Percentiles rank a stretch among this genome's conserved stretches.
Conservation (phyloP, 2,329 filamentous ascomycete genomes). For the Trichophyton simii region DNA sequence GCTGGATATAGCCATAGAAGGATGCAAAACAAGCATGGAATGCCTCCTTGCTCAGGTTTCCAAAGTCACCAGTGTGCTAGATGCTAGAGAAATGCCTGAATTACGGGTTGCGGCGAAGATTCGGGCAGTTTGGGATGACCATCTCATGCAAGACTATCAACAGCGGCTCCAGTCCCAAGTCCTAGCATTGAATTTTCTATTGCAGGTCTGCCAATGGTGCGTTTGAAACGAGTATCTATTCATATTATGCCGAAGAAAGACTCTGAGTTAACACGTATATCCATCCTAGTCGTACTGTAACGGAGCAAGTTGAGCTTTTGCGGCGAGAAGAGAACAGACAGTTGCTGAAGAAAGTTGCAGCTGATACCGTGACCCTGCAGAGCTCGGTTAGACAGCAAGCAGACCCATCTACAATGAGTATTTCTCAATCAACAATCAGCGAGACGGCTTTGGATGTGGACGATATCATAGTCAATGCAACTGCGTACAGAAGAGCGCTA, state of each 20-base stretch:
- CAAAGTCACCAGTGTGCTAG: conserved; percentile 16
- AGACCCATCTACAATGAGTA: conserved; percentile 19
- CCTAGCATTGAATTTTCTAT: conserved; percentile 26
- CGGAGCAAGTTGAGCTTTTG: conserved; percentile 26
- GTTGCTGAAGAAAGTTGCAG: conserved; percentile 26
- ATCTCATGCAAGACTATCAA: conserved; percentile 25
- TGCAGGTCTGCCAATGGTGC: conserved; percentile 30
- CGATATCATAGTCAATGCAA: conserved; percentile 17
- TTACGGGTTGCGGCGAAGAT: conserved; percentile 19
- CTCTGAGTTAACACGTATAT: background rate
- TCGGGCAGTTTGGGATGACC: conserved; percentile 27
- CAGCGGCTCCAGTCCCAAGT: conserved; percentile 27
- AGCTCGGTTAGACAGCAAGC: conserved; percentile 20
- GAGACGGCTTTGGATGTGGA: conserved; percentile 26
- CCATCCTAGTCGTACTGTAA: conserved; percentile 20
- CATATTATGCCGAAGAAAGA: background rate
- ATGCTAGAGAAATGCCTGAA: conserved; percentile 12
- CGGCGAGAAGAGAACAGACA: conserved; percentile 22
- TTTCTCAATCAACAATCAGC: conserved; percentile 20
- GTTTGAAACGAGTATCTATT: background rate
- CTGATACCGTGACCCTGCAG: conserved; percentile 27
- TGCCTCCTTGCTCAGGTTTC: conserved; percentile 25
- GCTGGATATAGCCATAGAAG: conserved; percentile 24
- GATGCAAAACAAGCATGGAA: conserved; percentile 26
- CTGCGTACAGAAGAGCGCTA: conserved; percentile 17